Base-by-base conservation (phyloP, 441 rosid genomes). In the Pelargonium myrrhifolium region DNA sequence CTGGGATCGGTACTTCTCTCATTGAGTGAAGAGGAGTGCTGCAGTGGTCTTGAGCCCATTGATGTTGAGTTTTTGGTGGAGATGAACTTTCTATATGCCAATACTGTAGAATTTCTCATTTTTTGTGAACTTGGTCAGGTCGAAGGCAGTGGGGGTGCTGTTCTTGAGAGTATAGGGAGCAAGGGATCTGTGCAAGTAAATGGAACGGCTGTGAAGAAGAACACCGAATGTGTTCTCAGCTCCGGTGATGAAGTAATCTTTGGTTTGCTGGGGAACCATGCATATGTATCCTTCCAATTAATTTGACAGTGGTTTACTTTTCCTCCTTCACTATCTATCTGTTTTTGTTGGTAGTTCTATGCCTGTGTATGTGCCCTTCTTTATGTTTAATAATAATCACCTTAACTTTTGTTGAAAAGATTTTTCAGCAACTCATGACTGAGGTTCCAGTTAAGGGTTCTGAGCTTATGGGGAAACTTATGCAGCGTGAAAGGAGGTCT, bases 201-300 rank as follows among this genome's bases (percentile, higher is more conserved):
- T 74, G 93, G 95, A 42, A 88, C 80, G 79, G 62, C 58, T 51
- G 61, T 55, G 61, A 55, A 55, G 61, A 55, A 55, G 10, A 55
- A 55, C 11, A 55, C 61, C 0, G 61, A 55, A 20, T 55, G 61
- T 55, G 61, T 20, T 5, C 61, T 95, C 40, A 83, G 80, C 37
- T 96, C 92, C 71, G 99, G 99, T 4, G 99, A 95, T 76, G 98
- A 95, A 77, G 81, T 95, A 75, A 78, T 92, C 78, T 95, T 95
- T 75, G 82, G 84, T 70, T 66, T 78, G 62, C 64, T 86, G 8
- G 93, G 86, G 37, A 87, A 84, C 76, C 95, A 95, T 83, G 87
- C 98, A 71, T 95, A 95, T 72, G 99, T 95, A 95, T 95, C 99
- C 98, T 95, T 85, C 68, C n/a, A 55, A 40, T 22, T 66, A 63